Conservation (phyloP, 768 basidiomycete genomes). For the Leccinum subtestaceum region DNA sequence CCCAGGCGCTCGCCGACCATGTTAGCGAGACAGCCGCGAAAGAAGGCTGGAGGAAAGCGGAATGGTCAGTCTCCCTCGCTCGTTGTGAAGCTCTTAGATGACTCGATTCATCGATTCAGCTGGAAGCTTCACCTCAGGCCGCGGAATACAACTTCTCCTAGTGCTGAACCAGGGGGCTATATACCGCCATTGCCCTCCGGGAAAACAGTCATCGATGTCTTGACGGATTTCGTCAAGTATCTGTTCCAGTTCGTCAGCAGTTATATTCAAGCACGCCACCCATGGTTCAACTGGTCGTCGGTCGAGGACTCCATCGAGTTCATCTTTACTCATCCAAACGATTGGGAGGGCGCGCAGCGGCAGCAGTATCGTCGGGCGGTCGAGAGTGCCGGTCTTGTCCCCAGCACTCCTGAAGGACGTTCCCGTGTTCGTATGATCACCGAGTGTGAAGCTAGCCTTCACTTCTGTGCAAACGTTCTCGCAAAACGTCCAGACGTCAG, state of each 20-base stretch:
- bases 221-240: background rate
- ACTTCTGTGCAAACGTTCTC: background rate
- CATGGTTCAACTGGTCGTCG: background rate
- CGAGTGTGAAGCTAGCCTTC: background rate
- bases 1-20: background rate
- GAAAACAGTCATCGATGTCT: background rate
- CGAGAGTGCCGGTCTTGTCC: background rate
- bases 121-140: background rate
- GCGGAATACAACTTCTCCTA: background rate
- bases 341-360: background rate
- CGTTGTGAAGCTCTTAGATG: background rate
- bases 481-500: background rate
- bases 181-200: background rate
- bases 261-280: background rate
- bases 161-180: background rate
- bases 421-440: background rate
- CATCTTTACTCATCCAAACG: background rate
- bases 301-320: background rate
- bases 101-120: background rate
- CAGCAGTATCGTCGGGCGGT: background rate
- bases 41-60: background rate
- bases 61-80: background rate
- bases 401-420: background rate
- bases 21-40: background rate
- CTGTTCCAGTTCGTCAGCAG: background rate